Conservation (phyloP, 1,284 basidiomycete species). For the Entoloma clypeatum region DNA sequence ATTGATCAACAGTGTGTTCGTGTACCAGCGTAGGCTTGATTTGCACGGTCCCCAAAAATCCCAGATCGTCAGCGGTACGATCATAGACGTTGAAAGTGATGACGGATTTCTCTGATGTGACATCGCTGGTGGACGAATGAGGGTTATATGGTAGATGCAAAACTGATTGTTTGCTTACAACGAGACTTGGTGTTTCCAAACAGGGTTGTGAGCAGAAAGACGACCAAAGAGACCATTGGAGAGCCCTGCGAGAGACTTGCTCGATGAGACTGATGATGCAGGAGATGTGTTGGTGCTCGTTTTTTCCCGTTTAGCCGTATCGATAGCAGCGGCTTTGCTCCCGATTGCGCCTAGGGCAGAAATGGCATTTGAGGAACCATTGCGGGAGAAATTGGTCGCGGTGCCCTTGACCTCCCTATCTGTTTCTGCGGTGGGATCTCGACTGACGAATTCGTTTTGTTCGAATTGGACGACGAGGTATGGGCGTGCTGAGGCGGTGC, state of each 20-base stretch:
- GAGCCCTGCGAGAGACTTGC: constrained; percentile 32
- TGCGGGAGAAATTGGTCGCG: constrained; percentile 57
- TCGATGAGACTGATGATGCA: constrained; percentile 32
- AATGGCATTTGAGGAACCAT: constrained; percentile 58
- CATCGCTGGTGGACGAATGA: constrained; percentile 62
- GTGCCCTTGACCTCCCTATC: constrained; percentile 85
- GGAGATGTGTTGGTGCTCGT: constrained; percentile 34
- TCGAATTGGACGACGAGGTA: constrained; percentile 99
- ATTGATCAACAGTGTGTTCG: constrained; percentile 94
- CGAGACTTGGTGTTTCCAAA: constrained; percentile 98
- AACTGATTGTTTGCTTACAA: constrained; percentile 63
- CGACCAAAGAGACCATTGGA: constrained; percentile 54
- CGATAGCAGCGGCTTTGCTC: constrained; percentile 45
- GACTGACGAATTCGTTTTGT: constrained; percentile 96
- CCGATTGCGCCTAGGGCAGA: constrained; percentile 68
- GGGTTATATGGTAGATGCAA: constrained; percentile 15
- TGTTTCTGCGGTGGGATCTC: constrained; percentile 85
- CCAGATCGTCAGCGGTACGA: constrained; percentile 76
- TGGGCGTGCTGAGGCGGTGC: constrained; percentile 66
- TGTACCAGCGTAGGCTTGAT: constrained; percentile 89
- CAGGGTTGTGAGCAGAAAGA: constrained; percentile 79
- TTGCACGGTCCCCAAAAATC: constrained; percentile 89
- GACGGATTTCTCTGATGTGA: constrained; percentile 86
- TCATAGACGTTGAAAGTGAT: constrained; percentile 94
- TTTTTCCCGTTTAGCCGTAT: constrained; percentile 32